Base-by-base conservation (phyloP, 2,329 filamentous ascomycete genomes). In the Penicillium frequentans region DNA sequence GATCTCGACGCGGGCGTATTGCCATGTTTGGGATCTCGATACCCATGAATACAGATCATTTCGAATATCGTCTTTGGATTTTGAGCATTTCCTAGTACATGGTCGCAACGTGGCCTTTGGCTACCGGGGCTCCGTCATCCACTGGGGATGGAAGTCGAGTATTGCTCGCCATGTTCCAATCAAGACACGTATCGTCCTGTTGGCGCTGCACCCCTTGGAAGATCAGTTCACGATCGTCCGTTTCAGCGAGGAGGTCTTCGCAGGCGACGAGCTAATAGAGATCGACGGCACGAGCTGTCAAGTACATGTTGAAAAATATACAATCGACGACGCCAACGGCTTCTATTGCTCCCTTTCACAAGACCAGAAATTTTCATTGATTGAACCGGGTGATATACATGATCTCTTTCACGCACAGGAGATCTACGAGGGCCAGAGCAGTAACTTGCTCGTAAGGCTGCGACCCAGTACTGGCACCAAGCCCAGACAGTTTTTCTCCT, bases 11-110 rank as follows among this genome's bases (percentile, higher is more conserved):
- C 52, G 45, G 21, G 56, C 46, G 14, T 64, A 66, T 29, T 74
- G 71, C 43, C 62, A 72, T 57, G 64, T 68, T n/a, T 74, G 71
- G 70, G 58, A 69, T 43, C 47, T 68, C 16, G 24, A 58, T 13
- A 66, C 64, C 2, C 56, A 63, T 16, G 56, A 66, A 19, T 33
- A 61, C 26, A 55, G 54, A 23, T 60, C 46, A 10, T 68, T 74
- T 42, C 71, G 70, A 26, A 26, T 74, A n/a, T 63, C 70, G 10
- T 69, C 66, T 2, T 11, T 54, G 9, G 24, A 49, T 14, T 60
- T 60, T 48, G 8, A n/a, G 1, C 33, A 58, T 35, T 66, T 71
- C 49, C 33, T 65, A 19, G 53, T 66, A 10, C 58, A 60, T 27
- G 65, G 64, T 29, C 52, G 54, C 23, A 64, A 64, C 11, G 55